Conservation (phyloP, 306 rosid species). For the Gleditsia sinensis region DNA sequence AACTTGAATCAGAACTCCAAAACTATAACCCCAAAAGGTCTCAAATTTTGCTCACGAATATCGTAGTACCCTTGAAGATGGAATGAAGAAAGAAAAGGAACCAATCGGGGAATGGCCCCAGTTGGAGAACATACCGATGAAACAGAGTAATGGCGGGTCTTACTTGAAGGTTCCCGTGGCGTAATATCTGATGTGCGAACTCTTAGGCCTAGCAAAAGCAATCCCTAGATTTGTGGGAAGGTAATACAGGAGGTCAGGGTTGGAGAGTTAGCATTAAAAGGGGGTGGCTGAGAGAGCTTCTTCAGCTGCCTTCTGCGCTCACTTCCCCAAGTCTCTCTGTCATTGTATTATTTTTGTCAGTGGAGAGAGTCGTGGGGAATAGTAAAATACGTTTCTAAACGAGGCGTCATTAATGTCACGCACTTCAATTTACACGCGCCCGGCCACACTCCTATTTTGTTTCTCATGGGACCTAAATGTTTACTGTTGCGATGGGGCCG, state of each 20-base stretch:
- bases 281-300: slow-evolving; percentile 26
- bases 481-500: background rate
- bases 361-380: slow-evolving; percentile 24
- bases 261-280: background rate
- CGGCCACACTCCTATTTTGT: background rate
- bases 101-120: background rate
- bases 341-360: slow-evolving; percentile 22
- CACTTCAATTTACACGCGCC: slow-evolving; percentile 17
- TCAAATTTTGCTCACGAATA: background rate
- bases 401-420: slow-evolving; percentile 30
- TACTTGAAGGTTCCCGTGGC: background rate
- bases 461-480: background rate
- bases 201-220: slow-evolving; percentile 13
- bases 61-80: background rate
- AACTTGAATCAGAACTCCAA: slow-evolving; percentile 7
- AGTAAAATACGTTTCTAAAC: background rate
- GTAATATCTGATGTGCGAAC: background rate
- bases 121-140: background rate
- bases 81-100: background rate
- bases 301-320: slow-evolving; percentile 33
- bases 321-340: slow-evolving; percentile 42
- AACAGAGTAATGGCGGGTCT: background rate
- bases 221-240: slow-evolving; percentile 19
- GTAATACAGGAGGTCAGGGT: background rate
- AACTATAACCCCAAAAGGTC: background rate